Percentiles rank a stretch among this genome's conserved stretches.
Evolutionary conservation across 441 rosid genomes (phyloP).

Genomic region (Theobroma grandiflorum): DNA sequence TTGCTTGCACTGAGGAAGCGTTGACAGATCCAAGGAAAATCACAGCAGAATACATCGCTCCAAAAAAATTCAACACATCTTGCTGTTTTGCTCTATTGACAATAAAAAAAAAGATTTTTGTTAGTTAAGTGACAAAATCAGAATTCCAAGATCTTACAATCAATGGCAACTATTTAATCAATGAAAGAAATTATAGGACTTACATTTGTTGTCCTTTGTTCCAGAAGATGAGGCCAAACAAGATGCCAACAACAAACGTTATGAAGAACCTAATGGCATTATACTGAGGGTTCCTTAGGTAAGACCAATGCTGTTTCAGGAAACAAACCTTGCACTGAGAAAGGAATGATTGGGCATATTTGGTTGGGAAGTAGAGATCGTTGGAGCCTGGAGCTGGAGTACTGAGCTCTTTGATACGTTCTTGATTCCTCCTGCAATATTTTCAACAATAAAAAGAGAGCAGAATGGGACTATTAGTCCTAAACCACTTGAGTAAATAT

Average conservation of each 20-base stretch:
- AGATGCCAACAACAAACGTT: slow-evolving; percentile 59
- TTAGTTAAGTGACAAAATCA: not conserved
- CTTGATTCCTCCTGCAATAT: slow-evolving; percentile 70
- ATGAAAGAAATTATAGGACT: slow-evolving; percentile 37
- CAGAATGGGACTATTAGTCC: not conserved
- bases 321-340: slow-evolving; percentile 79
- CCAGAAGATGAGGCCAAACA: slow-evolving; percentile 86
- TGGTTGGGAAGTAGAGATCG: slow-evolving; percentile 77
- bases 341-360: slow-evolving; percentile 65
- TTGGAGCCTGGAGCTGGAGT: slow-evolving; percentile 64
- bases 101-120: not conserved
- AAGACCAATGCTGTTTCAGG: slow-evolving; percentile 81
- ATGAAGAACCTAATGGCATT: slow-evolving; percentile 68
- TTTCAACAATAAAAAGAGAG: not conserved
- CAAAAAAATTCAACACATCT: slow-evolving; percentile 73
- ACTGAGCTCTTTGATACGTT: slow-evolving; percentile 71
- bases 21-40: slow-evolving; percentile 67
- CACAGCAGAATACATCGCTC: slow-evolving; percentile 75
- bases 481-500: not conserved
- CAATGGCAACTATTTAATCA: slow-evolving; percentile 35
- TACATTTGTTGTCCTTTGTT: slow-evolving; percentile 67
- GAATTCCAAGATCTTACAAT: not conserved
- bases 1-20: slow-evolving; percentile 53
- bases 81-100: slow-evolving; percentile 59
- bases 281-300: slow-evolving; percentile 80